Conservation (phyloP, 2,329 filamentous ascomycete species). For the Colletotrichum plurivorum region DNA sequence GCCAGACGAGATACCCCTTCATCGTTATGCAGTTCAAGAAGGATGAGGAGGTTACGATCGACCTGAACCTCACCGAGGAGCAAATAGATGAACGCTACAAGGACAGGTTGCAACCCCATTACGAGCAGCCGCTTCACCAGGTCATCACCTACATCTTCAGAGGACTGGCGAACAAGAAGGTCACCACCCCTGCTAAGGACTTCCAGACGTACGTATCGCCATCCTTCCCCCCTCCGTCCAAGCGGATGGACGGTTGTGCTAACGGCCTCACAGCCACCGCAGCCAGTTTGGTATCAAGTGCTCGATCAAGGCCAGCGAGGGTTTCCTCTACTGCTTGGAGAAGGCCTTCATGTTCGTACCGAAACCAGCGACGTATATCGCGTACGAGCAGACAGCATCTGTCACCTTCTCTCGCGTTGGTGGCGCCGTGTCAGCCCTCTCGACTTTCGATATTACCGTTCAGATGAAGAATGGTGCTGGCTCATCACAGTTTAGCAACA, state of each 20-base stretch:
- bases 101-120: slow-evolving; percentile 88
- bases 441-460: slow-evolving; percentile 97
- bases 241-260: slow-evolving; percentile 40
- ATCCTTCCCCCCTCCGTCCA: background rate
- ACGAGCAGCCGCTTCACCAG: slow-evolving; percentile 93
- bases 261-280: slow-evolving; percentile 75
- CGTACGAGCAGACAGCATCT: slow-evolving; percentile 91
- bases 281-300: slow-evolving; percentile 97
- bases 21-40: slow-evolving; percentile 99
- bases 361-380: slow-evolving; percentile 97
- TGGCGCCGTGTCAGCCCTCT: slow-evolving; percentile 91
- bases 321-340: slow-evolving; percentile 95
- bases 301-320: slow-evolving; percentile 99
- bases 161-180: slow-evolving; percentile 93
- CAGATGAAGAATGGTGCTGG: slow-evolving; percentile 88
- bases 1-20: slow-evolving; percentile 97
- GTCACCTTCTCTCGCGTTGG: slow-evolving; percentile 97
- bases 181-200: slow-evolving; percentile 93
- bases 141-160: slow-evolving; percentile 97
- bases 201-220: slow-evolving; percentile 76
- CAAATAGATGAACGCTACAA: slow-evolving; percentile 88
- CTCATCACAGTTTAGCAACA: slow-evolving; percentile 98
- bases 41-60: slow-evolving; percentile 96
- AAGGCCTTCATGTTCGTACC: slow-evolving; percentile 99
- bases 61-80: slow-evolving; percentile 95